These are phyloP conservation scores for Roridomyces roridus DNA, from an alignment of 768 basidiomycete genomes.

Conservation along the genomic window DNA sequence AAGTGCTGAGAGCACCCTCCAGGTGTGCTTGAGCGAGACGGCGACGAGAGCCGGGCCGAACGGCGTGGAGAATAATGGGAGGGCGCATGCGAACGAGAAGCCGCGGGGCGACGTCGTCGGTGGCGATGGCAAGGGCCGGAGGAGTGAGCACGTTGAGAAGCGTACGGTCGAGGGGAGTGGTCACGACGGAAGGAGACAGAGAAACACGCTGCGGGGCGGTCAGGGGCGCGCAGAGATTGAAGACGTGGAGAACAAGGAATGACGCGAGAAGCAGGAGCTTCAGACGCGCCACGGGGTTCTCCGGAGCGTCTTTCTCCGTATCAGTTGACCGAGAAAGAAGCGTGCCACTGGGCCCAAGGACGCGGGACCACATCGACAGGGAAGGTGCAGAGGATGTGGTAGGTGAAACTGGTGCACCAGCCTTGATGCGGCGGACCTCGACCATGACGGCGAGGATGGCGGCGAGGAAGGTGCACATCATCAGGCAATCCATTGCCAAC, in stretches of 20 bases:
- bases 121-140: conserved; percentile 15
- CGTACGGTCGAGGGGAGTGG: conserved; percentile 13
- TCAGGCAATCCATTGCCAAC: conserved; percentile 83
- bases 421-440: conserved; percentile 80
- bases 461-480: conserved; percentile 90
- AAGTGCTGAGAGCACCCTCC: conserved; percentile 44
- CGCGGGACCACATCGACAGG: background rate
- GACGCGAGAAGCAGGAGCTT: conserved; percentile 92
- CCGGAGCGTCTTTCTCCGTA: conserved; percentile 47
- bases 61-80: conserved; percentile 14
- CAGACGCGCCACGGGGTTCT: conserved; percentile 85
- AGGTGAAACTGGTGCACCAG: conserved; percentile 37
- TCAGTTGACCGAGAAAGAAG: conserved; percentile 35
- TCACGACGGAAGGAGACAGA: conserved; percentile 9
- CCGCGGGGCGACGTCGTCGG: conserved; percentile 16
- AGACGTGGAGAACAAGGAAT: conserved; percentile 89
- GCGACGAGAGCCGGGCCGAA: background rate
- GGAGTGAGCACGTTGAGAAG: conserved; percentile 10
- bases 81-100: conserved; percentile 32
- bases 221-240: conserved; percentile 93
- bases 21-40: conserved; percentile 6
- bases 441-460: conserved; percentile 94
- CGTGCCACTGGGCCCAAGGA: conserved; percentile 21
- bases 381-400: conserved; percentile 33
- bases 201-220: conserved; percentile 49